These are phyloP conservation scores for Apodospora peruviana DNA, from an alignment of 495 filamentous ascomycete genomes.

Conservation along the genomic window DNA sequence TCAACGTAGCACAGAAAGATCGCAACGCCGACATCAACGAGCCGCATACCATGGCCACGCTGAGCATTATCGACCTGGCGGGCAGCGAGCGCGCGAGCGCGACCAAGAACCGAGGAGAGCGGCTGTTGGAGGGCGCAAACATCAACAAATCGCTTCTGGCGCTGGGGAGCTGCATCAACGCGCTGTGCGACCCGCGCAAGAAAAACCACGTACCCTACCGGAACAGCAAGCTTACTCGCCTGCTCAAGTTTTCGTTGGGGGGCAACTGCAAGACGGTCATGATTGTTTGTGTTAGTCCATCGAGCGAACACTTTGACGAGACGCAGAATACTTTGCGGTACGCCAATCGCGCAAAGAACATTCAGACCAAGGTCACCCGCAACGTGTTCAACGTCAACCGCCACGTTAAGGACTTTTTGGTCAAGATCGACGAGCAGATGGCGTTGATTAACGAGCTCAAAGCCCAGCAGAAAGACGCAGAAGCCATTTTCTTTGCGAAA, in stretches of 20 bases:
- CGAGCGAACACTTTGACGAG: slow-evolving; percentile 95
- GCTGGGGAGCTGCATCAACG: slow-evolving; percentile 97
- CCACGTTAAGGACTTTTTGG: slow-evolving; percentile 95
- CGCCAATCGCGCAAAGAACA: slow-evolving; percentile 97
- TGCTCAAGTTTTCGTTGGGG: slow-evolving; percentile 94
- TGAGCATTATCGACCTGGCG: slow-evolving; percentile 96
- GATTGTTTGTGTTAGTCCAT: slow-evolving; percentile 98
- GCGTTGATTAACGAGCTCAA: slow-evolving; percentile 89
- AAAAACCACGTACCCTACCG: slow-evolving; percentile 94
- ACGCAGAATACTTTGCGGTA: slow-evolving; percentile 98
- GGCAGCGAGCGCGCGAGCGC: slow-evolving; percentile 95
- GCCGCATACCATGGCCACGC: slow-evolving; percentile 93
- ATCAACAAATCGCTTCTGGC: slow-evolving; percentile 98
- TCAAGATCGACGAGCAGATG: slow-evolving; percentile 96
- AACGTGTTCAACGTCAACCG: slow-evolving; percentile 99
- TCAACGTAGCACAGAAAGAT: slow-evolving; percentile 91
- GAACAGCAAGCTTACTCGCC: slow-evolving; percentile 92
- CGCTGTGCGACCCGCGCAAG: slow-evolving; percentile 89
- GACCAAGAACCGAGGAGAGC: slow-evolving; percentile 92
- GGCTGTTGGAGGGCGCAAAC: slow-evolving; percentile 90
- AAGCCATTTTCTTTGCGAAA: slow-evolving; percentile 78
- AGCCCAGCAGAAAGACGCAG: slow-evolving; percentile 85
- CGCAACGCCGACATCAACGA: slow-evolving; percentile 90
- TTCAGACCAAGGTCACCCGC: slow-evolving; percentile 96
- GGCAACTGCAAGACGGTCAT: slow-evolving; percentile 99